phyloP scores from a whole-genome alignment of 2,329 filamentous ascomycete genomes.

The Fusarium sp. region DNA sequence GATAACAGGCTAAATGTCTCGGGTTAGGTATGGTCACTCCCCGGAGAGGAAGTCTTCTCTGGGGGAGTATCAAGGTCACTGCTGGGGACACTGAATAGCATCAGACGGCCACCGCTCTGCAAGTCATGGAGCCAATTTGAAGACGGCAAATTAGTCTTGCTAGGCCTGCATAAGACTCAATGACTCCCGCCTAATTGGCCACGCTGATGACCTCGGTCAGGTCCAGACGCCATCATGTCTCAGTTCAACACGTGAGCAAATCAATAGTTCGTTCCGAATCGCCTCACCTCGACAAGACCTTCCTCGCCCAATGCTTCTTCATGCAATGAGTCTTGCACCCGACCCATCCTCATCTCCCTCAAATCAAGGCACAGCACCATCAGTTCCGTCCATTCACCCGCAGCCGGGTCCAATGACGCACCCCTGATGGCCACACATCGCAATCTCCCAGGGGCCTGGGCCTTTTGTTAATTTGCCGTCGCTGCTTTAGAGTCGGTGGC shows the following conservation, averaged over 20 bases:
- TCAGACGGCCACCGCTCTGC: neutral
- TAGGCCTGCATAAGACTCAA: neutral
- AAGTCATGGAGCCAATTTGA: neutral
- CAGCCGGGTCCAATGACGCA: neutral
- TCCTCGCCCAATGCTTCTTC: neutral
- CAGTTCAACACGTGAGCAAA: neutral
- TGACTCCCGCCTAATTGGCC: neutral
- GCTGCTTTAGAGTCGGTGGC: neutral
- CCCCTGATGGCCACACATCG: slow-evolving; percentile 17
- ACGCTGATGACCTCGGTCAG: neutral
- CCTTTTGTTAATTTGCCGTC: neutral
- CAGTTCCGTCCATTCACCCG: slow-evolving; percentile 4
- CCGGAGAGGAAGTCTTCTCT: neutral
- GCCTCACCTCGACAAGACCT: neutral
- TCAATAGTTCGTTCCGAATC: neutral
- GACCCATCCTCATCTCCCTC: slow-evolving; percentile 1
- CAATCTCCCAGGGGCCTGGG: slow-evolving; percentile 15
- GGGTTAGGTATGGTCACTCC: neutral
- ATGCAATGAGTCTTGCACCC: neutral
- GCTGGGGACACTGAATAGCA: neutral
- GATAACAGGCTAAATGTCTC: neutral
- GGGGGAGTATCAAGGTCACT: neutral
- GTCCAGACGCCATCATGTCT: neutral
- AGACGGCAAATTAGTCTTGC: neutral
- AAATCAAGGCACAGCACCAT: neutral